These are phyloP conservation scores for Trichoderma sp. DNA, from an alignment of 2,329 filamentous ascomycete species.

Conservation along the genomic window DNA sequence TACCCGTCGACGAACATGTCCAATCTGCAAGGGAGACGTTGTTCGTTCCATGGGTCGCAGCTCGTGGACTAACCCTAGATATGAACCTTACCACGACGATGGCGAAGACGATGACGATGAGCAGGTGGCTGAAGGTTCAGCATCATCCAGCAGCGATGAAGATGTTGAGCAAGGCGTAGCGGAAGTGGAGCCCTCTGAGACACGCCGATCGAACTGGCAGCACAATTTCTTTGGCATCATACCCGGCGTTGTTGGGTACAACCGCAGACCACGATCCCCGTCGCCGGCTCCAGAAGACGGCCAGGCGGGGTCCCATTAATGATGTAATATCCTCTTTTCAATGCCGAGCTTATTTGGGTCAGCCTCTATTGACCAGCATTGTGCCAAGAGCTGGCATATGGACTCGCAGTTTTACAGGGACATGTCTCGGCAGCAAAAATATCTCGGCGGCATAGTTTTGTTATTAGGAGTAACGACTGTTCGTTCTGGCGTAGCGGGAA, in stretches of 20 bases:
- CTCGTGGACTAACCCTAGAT: conserved; percentile 52
- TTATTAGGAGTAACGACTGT: background rate
- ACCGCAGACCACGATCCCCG: conserved; percentile 29
- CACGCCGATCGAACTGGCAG: conserved; percentile 31
- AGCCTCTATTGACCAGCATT: background rate
- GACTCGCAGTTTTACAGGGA: background rate
- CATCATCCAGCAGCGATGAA: conserved; percentile 36
- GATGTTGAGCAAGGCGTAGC: conserved; percentile 50
- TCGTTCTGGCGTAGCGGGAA: conserved; percentile 7
- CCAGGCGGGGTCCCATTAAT: background rate
- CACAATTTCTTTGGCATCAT: conserved; percentile 45
- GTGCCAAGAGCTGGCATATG: background rate
- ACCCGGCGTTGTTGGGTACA: conserved; percentile 35
- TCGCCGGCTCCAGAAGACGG: conserved; percentile 30
- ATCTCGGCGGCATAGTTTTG: background rate
- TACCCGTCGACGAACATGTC: conserved; percentile 92
- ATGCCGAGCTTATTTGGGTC: background rate
- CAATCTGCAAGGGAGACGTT: conserved; percentile 97
- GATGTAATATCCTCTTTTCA: background rate
- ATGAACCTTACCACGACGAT: conserved; percentile 58
- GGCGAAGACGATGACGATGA: conserved; percentile 49
- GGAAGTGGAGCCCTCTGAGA: conserved; percentile 29
- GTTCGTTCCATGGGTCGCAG: conserved; percentile 67
- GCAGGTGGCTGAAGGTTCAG: conserved; percentile 41
- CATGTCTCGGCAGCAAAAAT: background rate